Percentiles rank a stretch among this genome's conserved stretches.
phyloP scores from a whole-genome alignment of 225 moss, liverwort and hornwort genomes.

The Ulota crispa region DNA sequence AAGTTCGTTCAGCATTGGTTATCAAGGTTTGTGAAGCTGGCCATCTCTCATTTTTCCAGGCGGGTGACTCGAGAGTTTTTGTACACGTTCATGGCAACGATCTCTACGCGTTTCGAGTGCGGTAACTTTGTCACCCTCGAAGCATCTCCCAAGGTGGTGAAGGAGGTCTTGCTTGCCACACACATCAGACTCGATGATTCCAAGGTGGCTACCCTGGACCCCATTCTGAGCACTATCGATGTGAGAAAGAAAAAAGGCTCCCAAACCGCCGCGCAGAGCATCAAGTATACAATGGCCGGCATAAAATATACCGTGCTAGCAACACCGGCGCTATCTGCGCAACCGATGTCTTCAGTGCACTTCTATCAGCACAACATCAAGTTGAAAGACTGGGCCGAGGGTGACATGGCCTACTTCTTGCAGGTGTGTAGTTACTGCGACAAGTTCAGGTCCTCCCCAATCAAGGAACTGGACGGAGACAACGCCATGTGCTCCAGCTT shows the following conservation, averaged over 20 bases:
- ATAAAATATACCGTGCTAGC: rapidly evolving
- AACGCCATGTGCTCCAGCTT: conserved; percentile 33
- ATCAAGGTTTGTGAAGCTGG: conserved; percentile 30
- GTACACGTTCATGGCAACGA: conserved; percentile 39
- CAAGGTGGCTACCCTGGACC: neutral
- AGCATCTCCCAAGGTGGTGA: conserved; percentile 35
- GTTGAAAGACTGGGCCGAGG: conserved; percentile 9
- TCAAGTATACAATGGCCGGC: neutral
- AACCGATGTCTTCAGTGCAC: neutral
- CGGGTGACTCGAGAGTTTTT: neutral
- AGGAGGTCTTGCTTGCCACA: conserved; percentile 25
- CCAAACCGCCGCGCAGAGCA: rapidly evolving
- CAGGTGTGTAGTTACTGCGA: conserved; percentile 24
- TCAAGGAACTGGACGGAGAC: conserved; percentile 20
- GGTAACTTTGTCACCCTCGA: conserved; percentile 28
- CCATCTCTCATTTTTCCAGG: conserved; percentile 7
- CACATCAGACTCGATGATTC: conserved; percentile 25
- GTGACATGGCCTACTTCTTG: conserved; percentile 46
- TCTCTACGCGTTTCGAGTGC: conserved; percentile 27
- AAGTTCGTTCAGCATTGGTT: conserved; percentile 28
- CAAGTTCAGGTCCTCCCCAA: conserved; percentile 5
- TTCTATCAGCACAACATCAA: neutral
- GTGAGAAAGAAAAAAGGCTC: neutral
- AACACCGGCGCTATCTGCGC: neutral
- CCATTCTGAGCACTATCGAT: neutral